phyloP scores from a whole-genome alignment of 1,284 basidiomycete genomes.

The Leccinum cinnamomeum region DNA sequence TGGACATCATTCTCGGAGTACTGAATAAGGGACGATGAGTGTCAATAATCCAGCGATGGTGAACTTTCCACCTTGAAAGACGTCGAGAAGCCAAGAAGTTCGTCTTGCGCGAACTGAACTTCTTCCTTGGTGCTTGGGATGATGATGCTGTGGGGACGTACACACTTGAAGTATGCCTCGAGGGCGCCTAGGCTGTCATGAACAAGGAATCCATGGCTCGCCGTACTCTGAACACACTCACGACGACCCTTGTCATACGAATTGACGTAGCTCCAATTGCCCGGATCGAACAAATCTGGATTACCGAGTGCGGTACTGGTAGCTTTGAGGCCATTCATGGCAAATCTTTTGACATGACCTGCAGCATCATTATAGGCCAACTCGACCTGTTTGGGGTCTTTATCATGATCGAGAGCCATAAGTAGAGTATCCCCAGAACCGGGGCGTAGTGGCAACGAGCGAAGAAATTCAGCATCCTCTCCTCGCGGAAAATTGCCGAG shows the following conservation, averaged over 20 bases:
- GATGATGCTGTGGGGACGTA: conserved; percentile 57
- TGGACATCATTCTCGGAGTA: conserved; percentile 80
- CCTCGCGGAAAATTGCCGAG: conserved; percentile 87
- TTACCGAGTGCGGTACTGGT: conserved; percentile 64
- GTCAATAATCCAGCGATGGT: not conserved
- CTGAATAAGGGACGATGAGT: conserved; percentile 41
- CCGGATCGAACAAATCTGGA: conserved; percentile 57
- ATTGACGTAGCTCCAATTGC: conserved; percentile 84
- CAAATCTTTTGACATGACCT: conserved; percentile 81
- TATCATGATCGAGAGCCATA: conserved; percentile 85
- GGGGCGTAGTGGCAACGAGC: conserved; percentile 73
- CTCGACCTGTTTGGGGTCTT: conserved; percentile 68
- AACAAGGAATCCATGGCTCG: not conserved
- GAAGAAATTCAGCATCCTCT: conserved; percentile 75
- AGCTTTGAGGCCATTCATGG: conserved; percentile 83
- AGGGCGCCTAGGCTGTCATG: conserved; percentile 63
- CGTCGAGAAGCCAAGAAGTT: conserved; percentile 84
- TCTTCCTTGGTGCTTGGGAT: conserved; percentile 48
- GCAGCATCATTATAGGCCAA: conserved; percentile 81
- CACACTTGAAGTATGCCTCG: conserved; percentile 84
- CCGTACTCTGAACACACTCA: conserved; percentile 42
- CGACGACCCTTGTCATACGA: conserved; percentile 71
- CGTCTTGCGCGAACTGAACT: conserved; percentile 61
- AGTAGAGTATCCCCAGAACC: conserved; percentile 71
- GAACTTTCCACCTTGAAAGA: conserved; percentile 73